Percentiles rank a stretch among this genome's conserved stretches.
Conservation (phyloP, 768 basidiomycete genomes). For the Arthromyces matolae region DNA sequence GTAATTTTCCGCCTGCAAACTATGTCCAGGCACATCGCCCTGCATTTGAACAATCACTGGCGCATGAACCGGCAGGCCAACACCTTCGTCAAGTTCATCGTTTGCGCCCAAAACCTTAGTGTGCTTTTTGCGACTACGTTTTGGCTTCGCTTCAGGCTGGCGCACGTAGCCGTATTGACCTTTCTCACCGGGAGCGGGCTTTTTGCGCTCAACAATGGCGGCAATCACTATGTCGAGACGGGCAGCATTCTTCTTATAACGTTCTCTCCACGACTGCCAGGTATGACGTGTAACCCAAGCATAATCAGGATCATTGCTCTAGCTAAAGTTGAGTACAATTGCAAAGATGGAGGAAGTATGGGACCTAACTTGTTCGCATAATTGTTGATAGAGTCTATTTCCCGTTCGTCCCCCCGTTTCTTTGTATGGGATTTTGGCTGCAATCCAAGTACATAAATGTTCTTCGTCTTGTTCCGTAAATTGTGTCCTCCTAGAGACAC, state of each 20-base stretch:
- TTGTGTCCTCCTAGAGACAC: slow-evolving; percentile 57
- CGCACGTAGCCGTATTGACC: slow-evolving; percentile 83
- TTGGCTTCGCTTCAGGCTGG: slow-evolving; percentile 66
- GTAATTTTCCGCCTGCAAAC: slow-evolving; percentile 13
- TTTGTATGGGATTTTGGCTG: slow-evolving; percentile 78
- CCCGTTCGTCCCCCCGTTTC: slow-evolving; percentile 80
- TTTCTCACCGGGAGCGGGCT: slow-evolving; percentile 66
- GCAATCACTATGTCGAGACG: slow-evolving; percentile 65
- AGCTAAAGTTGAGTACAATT: background rate
- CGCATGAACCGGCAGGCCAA: slow-evolving; percentile 18
- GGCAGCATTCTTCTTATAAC: slow-evolving; percentile 78
- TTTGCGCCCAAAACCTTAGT: slow-evolving; percentile 27
- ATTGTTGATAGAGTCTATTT: slow-evolving; percentile 78
- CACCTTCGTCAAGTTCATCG: slow-evolving; percentile 17
- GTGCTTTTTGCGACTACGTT: slow-evolving; percentile 49
- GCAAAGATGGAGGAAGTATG: background rate
- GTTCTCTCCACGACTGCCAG: slow-evolving; percentile 88
- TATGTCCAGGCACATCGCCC: slow-evolving; percentile 11
- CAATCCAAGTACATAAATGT: slow-evolving; percentile 74
- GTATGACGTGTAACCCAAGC: slow-evolving; percentile 80
- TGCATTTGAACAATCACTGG: slow-evolving; percentile 14
- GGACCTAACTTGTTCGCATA: slow-evolving; percentile 61
- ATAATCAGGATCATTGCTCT: slow-evolving; percentile 70
- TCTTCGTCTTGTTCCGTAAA: slow-evolving; percentile 78
- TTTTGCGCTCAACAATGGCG: slow-evolving; percentile 65